Base-by-base conservation (phyloP, 164 flowering plant species). In the Aristolochia fimbriata region DNA sequence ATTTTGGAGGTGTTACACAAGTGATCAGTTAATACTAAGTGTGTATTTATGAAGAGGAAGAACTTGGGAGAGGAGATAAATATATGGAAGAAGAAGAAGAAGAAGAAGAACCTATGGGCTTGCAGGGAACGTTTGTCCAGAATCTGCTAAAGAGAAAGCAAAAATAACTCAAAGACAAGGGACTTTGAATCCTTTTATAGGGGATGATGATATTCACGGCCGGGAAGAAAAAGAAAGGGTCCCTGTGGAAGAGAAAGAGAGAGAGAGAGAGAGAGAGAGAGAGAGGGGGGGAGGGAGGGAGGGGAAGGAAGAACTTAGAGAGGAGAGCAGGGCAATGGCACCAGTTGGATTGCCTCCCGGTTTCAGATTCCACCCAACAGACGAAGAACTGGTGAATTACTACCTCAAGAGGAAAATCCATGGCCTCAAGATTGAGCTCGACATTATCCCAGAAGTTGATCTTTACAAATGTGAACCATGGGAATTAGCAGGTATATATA, bases 391-490 rank as follows among this genome's bases (percentile, higher is more conserved):
- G 6, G 96, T 88, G 7, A 84, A 84, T 54, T 88, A 88, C 43
- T 88, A 88, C 74, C 91, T 88, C 50, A 89, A 86, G 77, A 76
- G 89, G 62, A 89, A 89, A 68, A 81, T 89, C 23, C 80, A 76
- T 57, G 96, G 96, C 52, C 82, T 71, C 56, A 80, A 81, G 61
- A 86, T 89, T 50, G 96, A 89, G 58, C 87, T 88, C 9, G 96
- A 88, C 67, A 88, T 88, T 19, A 88, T 88, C 61, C 93, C 96
- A 1, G 96, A 88, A 68, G 87, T 88, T 53, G 96, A 88, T 83
- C 91, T 88, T 51, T 88, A 88, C 84, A 88, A 88, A 77, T 87
- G 97, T 63, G 97, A 89, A 71, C 97, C 97, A 6, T 89, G 97
- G 96, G 96, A 89, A 33, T 62, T 89, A 55, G 79, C 96, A 79